Evolutionary conservation across 2,329 filamentous ascomycete genomes (phyloP).

Genomic region (Calonectria pteridis): DNA sequence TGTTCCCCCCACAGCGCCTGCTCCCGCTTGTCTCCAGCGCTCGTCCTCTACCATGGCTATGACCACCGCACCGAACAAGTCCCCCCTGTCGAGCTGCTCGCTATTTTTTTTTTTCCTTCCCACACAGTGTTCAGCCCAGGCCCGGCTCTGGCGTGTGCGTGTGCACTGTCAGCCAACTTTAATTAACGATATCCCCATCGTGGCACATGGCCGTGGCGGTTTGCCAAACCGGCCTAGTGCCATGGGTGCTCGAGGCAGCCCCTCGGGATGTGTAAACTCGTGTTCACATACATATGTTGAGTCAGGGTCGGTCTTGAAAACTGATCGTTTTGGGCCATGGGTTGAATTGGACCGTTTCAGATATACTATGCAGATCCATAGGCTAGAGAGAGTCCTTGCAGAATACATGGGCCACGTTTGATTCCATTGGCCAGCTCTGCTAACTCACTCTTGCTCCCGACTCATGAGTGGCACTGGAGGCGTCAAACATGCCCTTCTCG

Average conservation of each 20-base stretch:
- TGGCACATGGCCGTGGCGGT: constrained; percentile 24
- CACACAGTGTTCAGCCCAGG: constrained; percentile 8
- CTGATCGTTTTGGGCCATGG: constrained; percentile 1
- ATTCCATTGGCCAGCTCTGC: constrained; percentile 17
- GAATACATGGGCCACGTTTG: background rate
- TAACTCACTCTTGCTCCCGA: background rate
- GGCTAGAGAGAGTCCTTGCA: constrained; percentile 20
- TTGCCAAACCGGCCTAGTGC: constrained; percentile 22
- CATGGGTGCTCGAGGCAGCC: constrained; percentile 9
- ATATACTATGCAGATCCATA: constrained; percentile 18
- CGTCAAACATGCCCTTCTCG: constrained; percentile 6
- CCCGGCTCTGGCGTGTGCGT: constrained; percentile 17
- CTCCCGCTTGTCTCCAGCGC: background rate
- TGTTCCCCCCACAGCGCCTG: background rate
- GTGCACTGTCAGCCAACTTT: constrained; percentile 29
- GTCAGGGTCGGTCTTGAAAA: constrained; percentile 13
- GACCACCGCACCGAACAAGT: background rate
- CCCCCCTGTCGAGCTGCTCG: constrained; percentile 11
- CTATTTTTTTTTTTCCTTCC: background rate
- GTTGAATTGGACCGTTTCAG: constrained; percentile 25
- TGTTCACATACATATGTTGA: constrained; percentile 3
- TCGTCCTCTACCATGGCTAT: background rate
- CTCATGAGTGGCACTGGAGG: constrained; percentile 2
- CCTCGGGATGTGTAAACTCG: constrained; percentile 1
- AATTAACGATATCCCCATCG: constrained; percentile 26